Percentiles rank a stretch among this genome's conserved stretches.
Conservation (phyloP, 306 rosid species). For the Vigna radiata region DNA sequence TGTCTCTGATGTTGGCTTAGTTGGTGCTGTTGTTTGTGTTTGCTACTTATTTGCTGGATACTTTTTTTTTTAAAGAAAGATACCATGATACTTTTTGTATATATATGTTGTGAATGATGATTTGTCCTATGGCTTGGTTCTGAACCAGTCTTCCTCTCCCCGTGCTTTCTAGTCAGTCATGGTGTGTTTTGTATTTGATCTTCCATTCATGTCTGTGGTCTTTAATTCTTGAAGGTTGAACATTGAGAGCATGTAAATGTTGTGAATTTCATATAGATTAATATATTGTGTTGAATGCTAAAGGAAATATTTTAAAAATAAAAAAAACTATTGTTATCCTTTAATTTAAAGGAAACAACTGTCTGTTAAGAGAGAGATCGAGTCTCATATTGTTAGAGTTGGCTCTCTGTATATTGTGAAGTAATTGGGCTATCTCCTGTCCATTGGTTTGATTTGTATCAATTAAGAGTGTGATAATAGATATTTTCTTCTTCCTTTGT, state of each 20-base stretch:
- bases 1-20: neutral
- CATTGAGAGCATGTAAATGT: neutral
- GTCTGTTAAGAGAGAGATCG: neutral
- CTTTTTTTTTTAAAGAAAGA: conserved; percentile 31
- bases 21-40: conserved; percentile 24
- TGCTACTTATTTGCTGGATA: conserved; percentile 4
- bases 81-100: neutral
- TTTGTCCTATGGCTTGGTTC: neutral
- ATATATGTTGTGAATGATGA: conserved; percentile 4
- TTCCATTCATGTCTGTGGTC: conserved; percentile 10
- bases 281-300: neutral
- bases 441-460: conserved; percentile 4
- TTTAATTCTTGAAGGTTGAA: conserved; percentile 17
- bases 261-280: neutral
- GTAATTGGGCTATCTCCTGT: neutral
- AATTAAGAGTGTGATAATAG: neutral
- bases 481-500: conserved; percentile 12
- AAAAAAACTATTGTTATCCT: neutral
- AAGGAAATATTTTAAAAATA: neutral
- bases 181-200: neutral
- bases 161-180: neutral
- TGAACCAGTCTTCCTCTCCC: neutral
- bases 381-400: conserved; percentile 2
- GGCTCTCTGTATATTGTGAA: neutral
- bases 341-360: neutral